Evolutionary conservation across 2,329 filamentous ascomycete genomes (phyloP).

Genomic region (Bipolaris gigantea): DNA sequence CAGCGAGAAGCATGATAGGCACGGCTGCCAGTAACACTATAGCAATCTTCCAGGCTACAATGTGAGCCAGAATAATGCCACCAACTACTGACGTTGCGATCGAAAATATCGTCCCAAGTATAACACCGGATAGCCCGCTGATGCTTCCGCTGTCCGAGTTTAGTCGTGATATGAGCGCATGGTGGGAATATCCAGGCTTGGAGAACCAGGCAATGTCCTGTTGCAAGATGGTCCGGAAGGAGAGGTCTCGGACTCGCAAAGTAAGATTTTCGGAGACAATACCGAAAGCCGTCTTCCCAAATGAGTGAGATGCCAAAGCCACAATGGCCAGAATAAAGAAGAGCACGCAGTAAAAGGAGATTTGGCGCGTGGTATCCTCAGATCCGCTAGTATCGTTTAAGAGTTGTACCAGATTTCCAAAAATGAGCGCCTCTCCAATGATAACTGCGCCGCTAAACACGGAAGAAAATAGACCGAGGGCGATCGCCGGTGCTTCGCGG

Average conservation of each 20-base stretch:
- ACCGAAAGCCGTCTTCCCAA: conserved; percentile 53
- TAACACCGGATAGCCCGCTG: conserved; percentile 53
- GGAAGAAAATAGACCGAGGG: conserved; percentile 49
- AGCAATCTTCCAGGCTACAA: conserved; percentile 56
- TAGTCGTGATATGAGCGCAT: conserved; percentile 51
- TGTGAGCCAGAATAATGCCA: conserved; percentile 52
- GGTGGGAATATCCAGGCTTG: conserved; percentile 47
- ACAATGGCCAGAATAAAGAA: conserved; percentile 59
- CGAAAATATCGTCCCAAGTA: conserved; percentile 55
- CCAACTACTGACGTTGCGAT: conserved; percentile 52
- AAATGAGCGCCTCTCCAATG: conserved; percentile 55
- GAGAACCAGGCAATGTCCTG: conserved; percentile 60
- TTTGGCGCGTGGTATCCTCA: conserved; percentile 28
- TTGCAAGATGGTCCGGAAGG: conserved; percentile 56
- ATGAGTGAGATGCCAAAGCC: conserved; percentile 50
- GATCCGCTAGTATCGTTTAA: conserved; percentile 30
- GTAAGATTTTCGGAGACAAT: conserved; percentile 52
- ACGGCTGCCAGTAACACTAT: conserved; percentile 54
- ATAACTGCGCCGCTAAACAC: conserved; percentile 54
- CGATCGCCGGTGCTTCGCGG: conserved; percentile 45
- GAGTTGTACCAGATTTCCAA: conserved; percentile 36
- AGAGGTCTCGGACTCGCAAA: conserved; percentile 48
- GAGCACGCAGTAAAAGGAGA: conserved; percentile 52
- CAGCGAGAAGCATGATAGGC: conserved; percentile 52
- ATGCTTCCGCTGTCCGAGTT: conserved; percentile 54